Evolutionary conservation across 2,329 filamentous ascomycete genomes (phyloP).

Genomic region (Trichoderma sp.): DNA sequence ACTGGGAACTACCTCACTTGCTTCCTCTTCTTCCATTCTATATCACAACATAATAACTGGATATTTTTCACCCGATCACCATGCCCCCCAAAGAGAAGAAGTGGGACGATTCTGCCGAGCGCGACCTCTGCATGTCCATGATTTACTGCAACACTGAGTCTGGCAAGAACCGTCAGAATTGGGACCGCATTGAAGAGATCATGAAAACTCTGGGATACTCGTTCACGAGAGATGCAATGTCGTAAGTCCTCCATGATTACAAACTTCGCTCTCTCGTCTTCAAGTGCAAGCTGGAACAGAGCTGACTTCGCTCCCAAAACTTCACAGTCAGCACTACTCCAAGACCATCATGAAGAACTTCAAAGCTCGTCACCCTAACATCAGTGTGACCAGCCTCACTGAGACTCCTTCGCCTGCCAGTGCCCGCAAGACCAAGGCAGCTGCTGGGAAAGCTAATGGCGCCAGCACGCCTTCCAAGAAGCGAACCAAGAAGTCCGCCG

Average conservation of each 20-base stretch:
- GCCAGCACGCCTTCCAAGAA: slow-evolving; percentile 31
- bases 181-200: slow-evolving; percentile 39
- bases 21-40: not conserved
- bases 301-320: not conserved
- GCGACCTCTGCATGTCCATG: slow-evolving; percentile 46
- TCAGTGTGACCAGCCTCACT: slow-evolving; percentile 1
- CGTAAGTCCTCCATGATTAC: slow-evolving; percentile 36
- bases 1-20: not conserved
- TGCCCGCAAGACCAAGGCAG: slow-evolving; percentile 15
- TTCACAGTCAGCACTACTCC: slow-evolving; percentile 45
- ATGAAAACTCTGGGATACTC: slow-evolving; percentile 42
- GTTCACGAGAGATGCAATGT: slow-evolving; percentile 47
- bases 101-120: slow-evolving; percentile 44
- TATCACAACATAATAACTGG: not conserved
- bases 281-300: not conserved
- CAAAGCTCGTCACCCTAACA: slow-evolving; percentile 35
- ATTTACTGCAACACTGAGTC: slow-evolving; percentile 37
- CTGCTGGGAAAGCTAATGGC: slow-evolving; percentile 18
- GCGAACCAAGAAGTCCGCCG: slow-evolving; percentile 25
- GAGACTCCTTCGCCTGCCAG: slow-evolving; percentile 8
- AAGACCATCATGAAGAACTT: slow-evolving; percentile 46
- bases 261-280: not conserved
- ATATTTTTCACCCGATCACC: not conserved
- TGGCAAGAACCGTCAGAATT: slow-evolving; percentile 40
- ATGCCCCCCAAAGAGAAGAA: slow-evolving; percentile 43